Percentiles rank a stretch among this genome's conserved stretches.
phyloP scores from a whole-genome alignment of 768 basidiomycete genomes.

The Gloeostereum incarnatum region DNA sequence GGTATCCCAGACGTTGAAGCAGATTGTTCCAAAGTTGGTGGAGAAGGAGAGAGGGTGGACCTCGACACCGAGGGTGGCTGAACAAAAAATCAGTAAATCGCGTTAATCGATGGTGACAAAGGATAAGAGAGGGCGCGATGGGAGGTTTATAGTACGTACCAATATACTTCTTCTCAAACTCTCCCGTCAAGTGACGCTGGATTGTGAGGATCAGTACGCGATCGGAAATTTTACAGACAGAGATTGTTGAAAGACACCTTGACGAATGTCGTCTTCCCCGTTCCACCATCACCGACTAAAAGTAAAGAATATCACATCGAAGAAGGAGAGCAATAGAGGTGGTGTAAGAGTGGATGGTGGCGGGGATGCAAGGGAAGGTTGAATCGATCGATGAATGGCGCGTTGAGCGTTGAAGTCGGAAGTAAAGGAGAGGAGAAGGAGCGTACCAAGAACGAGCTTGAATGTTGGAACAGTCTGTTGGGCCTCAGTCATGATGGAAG shows the following conservation, averaged over 20 bases:
- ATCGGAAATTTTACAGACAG: conserved; percentile 29
- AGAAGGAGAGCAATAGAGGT: conserved; percentile 11
- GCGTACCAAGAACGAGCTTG: conserved; percentile 96
- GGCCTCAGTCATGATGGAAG: conserved; percentile 28
- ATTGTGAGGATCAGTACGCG: conserved; percentile 43
- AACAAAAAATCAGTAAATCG: conserved; percentile 9
- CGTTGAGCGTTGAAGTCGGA: conserved; percentile 4
- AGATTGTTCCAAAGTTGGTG: conserved; percentile 98
- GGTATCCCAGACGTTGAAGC: conserved; percentile 99
- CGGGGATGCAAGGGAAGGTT: conserved; percentile 9
- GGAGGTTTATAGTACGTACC: conserved; percentile 42
- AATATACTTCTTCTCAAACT: conserved; percentile 99
- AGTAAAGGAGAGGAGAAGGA: conserved; percentile 1
- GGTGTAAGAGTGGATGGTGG: conserved; percentile 2
- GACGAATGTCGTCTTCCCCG: conserved; percentile 97
- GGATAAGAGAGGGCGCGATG: conserved; percentile 8
- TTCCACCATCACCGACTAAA: conserved; percentile 91
- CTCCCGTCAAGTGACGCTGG: conserved; percentile 96
- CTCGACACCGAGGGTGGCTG: conserved; percentile 99
- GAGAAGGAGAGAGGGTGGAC: conserved; percentile 94
- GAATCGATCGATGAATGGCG: conserved; percentile 13
- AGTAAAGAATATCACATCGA: conserved; percentile 11
- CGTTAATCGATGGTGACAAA: conserved; percentile 9
- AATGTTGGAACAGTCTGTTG: conserved; percentile 66
- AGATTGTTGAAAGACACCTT: conserved; percentile 46